Evolutionary conservation across 148 eudicot species (phyloP).

Genomic region (Persicaria tinctoria): DNA sequence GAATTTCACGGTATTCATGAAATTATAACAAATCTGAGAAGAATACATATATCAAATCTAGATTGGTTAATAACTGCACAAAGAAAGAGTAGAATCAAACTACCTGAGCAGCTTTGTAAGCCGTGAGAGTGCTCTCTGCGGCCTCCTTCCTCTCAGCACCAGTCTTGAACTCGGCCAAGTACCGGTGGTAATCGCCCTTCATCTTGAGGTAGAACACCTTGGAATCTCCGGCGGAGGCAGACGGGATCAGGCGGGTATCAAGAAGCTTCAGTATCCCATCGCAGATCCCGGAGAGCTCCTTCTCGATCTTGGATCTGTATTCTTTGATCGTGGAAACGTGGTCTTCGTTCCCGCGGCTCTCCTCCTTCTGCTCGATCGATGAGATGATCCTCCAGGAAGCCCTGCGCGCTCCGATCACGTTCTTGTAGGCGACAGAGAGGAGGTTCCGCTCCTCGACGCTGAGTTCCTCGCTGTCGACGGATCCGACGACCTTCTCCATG

Average conservation of each 20-base stretch:
- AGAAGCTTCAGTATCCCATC: slow-evolving; percentile 40
- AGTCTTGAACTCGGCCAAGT: slow-evolving; percentile 44
- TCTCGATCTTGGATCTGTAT: slow-evolving; percentile 46
- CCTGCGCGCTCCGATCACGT: slow-evolving; percentile 76
- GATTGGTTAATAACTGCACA: not conserved
- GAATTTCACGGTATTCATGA: not conserved
- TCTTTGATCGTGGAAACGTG: slow-evolving; percentile 44
- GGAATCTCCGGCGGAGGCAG: slow-evolving; percentile 31
- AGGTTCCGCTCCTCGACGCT: slow-evolving; percentile 85
- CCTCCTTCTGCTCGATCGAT: slow-evolving; percentile 72
- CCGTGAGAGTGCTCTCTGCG: slow-evolving; percentile 45
- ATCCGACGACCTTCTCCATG: slow-evolving; percentile 52
- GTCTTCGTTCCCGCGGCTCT: slow-evolving; percentile 62
- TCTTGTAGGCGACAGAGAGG: slow-evolving; percentile 90
- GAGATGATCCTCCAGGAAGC: slow-evolving; percentile 75
- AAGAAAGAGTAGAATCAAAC: not conserved
- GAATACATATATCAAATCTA: not conserved
- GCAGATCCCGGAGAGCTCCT: slow-evolving; percentile 41
- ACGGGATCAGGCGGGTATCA: slow-evolving; percentile 30
- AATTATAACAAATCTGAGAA: not conserved
- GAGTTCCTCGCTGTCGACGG: slow-evolving; percentile 27
- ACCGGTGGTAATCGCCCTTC: slow-evolving; percentile 59
- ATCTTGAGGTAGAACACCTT: slow-evolving; percentile 56
- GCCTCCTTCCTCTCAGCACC: slow-evolving; percentile 43
- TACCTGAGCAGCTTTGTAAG: slow-evolving; percentile 58